Evolutionary conservation across 768 basidiomycete species (phyloP).

Genomic region (Coprinopsis marcescibilis): DNA sequence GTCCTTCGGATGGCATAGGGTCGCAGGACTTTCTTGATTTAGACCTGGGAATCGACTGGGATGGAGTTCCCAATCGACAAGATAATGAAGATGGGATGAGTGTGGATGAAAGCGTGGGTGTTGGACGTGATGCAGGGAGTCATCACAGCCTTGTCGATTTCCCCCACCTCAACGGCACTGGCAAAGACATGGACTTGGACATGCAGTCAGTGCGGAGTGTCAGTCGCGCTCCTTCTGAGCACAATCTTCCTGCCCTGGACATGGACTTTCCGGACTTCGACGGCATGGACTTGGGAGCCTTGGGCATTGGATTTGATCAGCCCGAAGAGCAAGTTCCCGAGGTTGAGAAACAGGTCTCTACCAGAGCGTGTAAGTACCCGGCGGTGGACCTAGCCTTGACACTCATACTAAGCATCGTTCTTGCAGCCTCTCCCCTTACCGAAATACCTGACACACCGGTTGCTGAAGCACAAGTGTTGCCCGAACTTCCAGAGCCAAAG

Average conservation of each 20-base stretch:
- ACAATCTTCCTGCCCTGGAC: slow-evolving; percentile 52
- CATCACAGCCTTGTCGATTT: slow-evolving; percentile 51
- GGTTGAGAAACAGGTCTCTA: slow-evolving; percentile 52
- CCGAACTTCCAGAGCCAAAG: slow-evolving; percentile 37
- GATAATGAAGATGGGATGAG: slow-evolving; percentile 49
- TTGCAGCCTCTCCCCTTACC: slow-evolving; percentile 69
- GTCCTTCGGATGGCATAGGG: slow-evolving; percentile 76
- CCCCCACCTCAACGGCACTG: slow-evolving; percentile 50
- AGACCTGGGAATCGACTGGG: slow-evolving; percentile 77
- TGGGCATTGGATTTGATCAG: slow-evolving; percentile 64
- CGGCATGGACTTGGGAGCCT: slow-evolving; percentile 58
- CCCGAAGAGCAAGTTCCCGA: slow-evolving; percentile 35
- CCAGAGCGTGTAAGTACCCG: slow-evolving; percentile 59
- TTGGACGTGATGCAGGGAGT: slow-evolving; percentile 65
- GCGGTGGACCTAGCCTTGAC: no score
- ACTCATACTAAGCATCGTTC: no score
- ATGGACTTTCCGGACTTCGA: slow-evolving; percentile 46
- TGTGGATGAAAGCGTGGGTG: slow-evolving; percentile 58
- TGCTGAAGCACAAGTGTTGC: slow-evolving; percentile 47
- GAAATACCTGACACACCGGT: slow-evolving; percentile 77
- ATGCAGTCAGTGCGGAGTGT: slow-evolving; percentile 50
- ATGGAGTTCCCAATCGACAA: slow-evolving; percentile 46
- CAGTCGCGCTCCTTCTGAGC: slow-evolving; percentile 64
- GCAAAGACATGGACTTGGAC: slow-evolving; percentile 52
- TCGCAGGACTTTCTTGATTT: slow-evolving; percentile 73